Percentiles rank a stretch among this genome's conserved stretches.
These are phyloP conservation scores for Ramaria rubella DNA, from an alignment of 768 basidiomycete genomes.

Conservation along the genomic window DNA sequence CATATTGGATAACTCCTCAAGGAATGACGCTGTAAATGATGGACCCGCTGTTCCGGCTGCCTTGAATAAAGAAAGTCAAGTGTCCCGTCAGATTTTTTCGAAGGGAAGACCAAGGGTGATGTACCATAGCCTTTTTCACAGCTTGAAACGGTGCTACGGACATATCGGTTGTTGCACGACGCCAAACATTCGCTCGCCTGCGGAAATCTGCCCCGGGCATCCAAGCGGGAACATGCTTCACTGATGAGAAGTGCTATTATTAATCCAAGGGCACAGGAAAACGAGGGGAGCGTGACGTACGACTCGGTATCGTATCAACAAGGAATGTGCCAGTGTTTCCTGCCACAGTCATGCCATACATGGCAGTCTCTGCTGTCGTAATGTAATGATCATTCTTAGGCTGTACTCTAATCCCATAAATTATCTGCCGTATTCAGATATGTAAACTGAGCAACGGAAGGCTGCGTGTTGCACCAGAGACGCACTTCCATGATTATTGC, in stretches of 20 bases:
- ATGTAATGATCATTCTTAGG: slow-evolving; percentile 33
- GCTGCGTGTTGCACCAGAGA: not conserved
- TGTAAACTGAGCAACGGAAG: not conserved
- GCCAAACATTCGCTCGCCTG: slow-evolving; percentile 33
- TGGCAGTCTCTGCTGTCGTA: slow-evolving; percentile 21
- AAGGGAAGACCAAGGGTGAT: slow-evolving; percentile 4
- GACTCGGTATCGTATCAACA: slow-evolving; percentile 21
- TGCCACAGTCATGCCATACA: slow-evolving; percentile 23
- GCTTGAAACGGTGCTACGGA: slow-evolving; percentile 38
- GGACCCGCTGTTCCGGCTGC: slow-evolving; percentile 20
- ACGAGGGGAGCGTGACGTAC: not conserved
- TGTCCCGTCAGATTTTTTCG: not conserved
- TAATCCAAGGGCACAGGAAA: not conserved
- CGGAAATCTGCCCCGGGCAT: slow-evolving; percentile 23
- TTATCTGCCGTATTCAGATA: slow-evolving; percentile 15
- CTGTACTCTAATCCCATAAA: slow-evolving; percentile 36
- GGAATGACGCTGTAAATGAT: slow-evolving; percentile 19
- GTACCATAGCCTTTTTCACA: slow-evolving; percentile 34
- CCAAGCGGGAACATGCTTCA: slow-evolving; percentile 20
- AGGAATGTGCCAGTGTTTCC: slow-evolving; percentile 27
- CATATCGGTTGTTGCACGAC: slow-evolving; percentile 41
- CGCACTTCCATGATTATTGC: slow-evolving; percentile 9
- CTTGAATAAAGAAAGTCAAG: slow-evolving; percentile 1
- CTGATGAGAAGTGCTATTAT: slow-evolving; percentile 8
- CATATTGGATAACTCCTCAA: not conserved